A percentile compares a stretch with the other conserved stretches of the same genome.
These are phyloP conservation scores for Ettlia oleoabundans DNA, from an alignment of 139 green algal species.

Conservation along the genomic window DNA sequence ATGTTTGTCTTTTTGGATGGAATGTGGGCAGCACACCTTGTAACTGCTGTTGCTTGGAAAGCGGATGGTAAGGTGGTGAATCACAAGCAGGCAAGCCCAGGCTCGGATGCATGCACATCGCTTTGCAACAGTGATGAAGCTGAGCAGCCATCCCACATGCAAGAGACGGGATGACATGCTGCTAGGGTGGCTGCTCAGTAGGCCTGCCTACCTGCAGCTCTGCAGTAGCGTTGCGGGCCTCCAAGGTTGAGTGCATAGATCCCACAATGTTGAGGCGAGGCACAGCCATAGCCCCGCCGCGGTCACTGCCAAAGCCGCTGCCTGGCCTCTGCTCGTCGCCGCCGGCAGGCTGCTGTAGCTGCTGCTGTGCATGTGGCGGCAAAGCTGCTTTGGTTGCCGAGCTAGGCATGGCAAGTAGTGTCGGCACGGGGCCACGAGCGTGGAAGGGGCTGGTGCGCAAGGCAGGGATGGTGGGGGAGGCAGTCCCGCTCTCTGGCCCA, in stretches of 20 bases:
- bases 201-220: conserved; percentile 28
- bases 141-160: no score
- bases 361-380: neutral
- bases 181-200: no score
- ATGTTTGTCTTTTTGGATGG: no score
- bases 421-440: neutral
- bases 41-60: no score
- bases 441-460: conserved; percentile 24
- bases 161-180: no score
- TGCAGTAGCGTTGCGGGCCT: conserved; percentile 31
- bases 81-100: no score
- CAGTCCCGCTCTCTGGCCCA: neutral
- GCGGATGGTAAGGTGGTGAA: no score
- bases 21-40: no score
- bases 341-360: no score
- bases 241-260: conserved; percentile 37
- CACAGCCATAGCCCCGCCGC: neutral
- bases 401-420: neutral
- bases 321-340: no score
- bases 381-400: neutral
- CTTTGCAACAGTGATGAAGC: no score
- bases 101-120: neutral
- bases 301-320: neutral
- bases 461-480: conserved; percentile 36
- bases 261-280: conserved; percentile 21